phyloP scores from a whole-genome alignment of 1,139 yeast genomes.

The Suhomyces taliae region DNA sequence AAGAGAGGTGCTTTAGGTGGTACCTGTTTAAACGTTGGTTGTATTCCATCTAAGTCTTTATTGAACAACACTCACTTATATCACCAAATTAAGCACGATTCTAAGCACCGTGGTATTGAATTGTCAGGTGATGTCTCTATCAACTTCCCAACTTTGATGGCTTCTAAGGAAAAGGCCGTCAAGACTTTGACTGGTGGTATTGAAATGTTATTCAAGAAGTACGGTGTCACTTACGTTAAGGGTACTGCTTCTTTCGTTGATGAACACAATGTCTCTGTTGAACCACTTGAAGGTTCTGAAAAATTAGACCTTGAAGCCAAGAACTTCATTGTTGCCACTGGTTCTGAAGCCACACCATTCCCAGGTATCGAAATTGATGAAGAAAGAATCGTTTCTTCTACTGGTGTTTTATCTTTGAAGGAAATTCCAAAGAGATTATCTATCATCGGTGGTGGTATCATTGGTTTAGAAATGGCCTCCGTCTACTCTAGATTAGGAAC shows the following conservation, averaged over 20 bases:
- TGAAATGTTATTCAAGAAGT: constrained; percentile 92
- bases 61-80: constrained; percentile 91
- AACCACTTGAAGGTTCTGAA: constrained; percentile 84
- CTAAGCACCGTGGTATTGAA: constrained; percentile 87
- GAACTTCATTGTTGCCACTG: constrained; percentile 94
- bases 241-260: constrained; percentile 88
- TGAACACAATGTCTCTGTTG: constrained; percentile 75
- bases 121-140: constrained; percentile 69
- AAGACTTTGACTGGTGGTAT: constrained; percentile 89
- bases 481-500: constrained; percentile 95
- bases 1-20: constrained; percentile 97
- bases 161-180: constrained; percentile 90
- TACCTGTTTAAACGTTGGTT: constrained; percentile 96
- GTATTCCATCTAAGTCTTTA: constrained; percentile 96
- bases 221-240: constrained; percentile 91
- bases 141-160: constrained; percentile 79
- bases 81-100: constrained; percentile 86
- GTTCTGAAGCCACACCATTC: constrained; percentile 98
- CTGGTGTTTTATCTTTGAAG: constrained; percentile 83
- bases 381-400: constrained; percentile 94
- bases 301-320: constrained; percentile 66
- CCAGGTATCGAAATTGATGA: constrained; percentile 97
- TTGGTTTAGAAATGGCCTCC: constrained; percentile 99
- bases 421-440: constrained; percentile 91
- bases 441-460: constrained; percentile 98